Percentiles rank a stretch among this genome's conserved stretches.
Conservation (phyloP, 148 eudicot genomes). For the Silene uniflora region DNA sequence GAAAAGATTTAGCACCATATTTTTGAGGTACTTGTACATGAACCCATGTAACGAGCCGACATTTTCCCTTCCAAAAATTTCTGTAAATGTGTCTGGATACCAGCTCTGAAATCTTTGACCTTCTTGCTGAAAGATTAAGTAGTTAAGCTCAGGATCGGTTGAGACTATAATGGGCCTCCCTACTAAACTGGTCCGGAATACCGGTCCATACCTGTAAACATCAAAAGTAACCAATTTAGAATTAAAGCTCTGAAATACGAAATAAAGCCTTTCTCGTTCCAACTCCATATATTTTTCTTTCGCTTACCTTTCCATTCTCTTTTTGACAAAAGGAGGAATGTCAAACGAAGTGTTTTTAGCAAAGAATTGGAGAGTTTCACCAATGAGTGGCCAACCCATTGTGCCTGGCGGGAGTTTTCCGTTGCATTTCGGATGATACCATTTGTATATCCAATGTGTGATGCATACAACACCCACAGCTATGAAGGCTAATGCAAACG, state of each 20-base stretch:
- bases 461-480: conserved; percentile 38
- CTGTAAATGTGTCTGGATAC: conserved; percentile 71
- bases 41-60: conserved; percentile 72
- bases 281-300: conserved; percentile 23
- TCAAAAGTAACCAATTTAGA: neutral
- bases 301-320: conserved; percentile 63
- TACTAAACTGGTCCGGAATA: conserved; percentile 66
- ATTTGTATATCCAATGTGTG: conserved; percentile 55
- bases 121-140: conserved; percentile 66
- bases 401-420: conserved; percentile 83
- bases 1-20: conserved; percentile 65
- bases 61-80: conserved; percentile 63
- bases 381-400: conserved; percentile 80
- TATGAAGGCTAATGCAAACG: conserved; percentile 33
- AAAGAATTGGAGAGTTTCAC: conserved; percentile 71
- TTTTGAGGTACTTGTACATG: conserved; percentile 79
- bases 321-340: conserved; percentile 56
- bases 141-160: conserved; percentile 58
- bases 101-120: conserved; percentile 66
- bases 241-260: neutral
- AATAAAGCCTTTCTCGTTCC: no score
- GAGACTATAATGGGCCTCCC: conserved; percentile 64
- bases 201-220: conserved; percentile 56
- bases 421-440: conserved; percentile 74
- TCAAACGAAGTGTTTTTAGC: conserved; percentile 48